Percentiles rank a stretch among this genome's conserved stretches.
phyloP scores from a whole-genome alignment of 805 yeast species.

The Komagataella ulmi region DNA sequence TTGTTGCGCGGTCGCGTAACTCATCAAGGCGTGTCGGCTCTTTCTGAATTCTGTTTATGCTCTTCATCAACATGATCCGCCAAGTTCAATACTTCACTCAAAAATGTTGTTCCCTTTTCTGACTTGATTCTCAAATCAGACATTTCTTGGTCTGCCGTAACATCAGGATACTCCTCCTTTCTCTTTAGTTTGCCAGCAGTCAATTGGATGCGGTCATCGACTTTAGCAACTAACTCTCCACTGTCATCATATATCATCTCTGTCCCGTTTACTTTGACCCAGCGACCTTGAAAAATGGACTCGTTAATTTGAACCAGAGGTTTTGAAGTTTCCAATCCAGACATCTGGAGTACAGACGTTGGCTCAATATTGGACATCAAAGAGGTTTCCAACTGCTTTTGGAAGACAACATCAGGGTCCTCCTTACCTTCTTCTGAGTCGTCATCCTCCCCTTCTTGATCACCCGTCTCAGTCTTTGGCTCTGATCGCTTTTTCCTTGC shows the following conservation, averaged over 20 bases:
- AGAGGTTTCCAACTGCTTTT: neutral
- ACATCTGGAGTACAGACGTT: constrained; percentile 25
- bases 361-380: constrained; percentile 1
- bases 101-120: neutral
- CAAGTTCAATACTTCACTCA: neutral
- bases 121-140: neutral
- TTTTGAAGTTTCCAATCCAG: constrained; percentile 38
- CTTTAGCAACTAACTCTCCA: constrained; percentile 18
- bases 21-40: neutral
- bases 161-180: neutral
- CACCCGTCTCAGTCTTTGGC: neutral
- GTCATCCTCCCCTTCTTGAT: neutral
- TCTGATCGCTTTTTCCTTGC: neutral
- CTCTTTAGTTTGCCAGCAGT: constrained; percentile 15
- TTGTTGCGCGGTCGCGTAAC: neutral
- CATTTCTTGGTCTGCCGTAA: neutral
- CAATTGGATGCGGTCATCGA: constrained; percentile 15
- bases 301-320: constrained; percentile 50
- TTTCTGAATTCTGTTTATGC: neutral
- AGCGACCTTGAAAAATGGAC: constrained; percentile 54
- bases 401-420: neutral
- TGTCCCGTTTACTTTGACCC: constrained; percentile 74
- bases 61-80: neutral
- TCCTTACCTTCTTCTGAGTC: neutral
- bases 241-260: constrained; percentile 28